Conservation (phyloP, 805 yeast species). For the Myxozyma sirexii region DNA sequence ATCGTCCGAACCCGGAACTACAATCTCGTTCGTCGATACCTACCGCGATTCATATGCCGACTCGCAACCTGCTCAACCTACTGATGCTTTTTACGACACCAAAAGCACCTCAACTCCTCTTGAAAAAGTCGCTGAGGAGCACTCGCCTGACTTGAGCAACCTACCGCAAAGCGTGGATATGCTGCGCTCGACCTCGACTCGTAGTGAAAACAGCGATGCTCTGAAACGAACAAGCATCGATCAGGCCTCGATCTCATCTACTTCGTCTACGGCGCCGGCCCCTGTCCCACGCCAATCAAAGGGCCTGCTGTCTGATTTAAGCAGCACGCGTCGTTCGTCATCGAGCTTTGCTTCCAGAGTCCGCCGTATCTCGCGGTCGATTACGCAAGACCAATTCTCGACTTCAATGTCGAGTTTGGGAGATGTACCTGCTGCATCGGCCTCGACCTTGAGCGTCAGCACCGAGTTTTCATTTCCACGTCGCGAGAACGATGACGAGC, state of each 20-base stretch:
- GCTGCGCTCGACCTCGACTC: background rate
- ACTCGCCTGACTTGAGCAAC: background rate
- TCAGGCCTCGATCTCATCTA: constrained; percentile 3
- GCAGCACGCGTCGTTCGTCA: constrained; percentile 14
- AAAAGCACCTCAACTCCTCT: background rate
- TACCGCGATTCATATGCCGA: background rate
- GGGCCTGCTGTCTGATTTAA: constrained; percentile 24
- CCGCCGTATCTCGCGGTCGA: constrained; percentile 32
- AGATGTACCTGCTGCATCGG: background rate
- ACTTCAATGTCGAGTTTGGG: background rate
- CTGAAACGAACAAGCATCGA: background rate
- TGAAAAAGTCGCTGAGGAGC: background rate
- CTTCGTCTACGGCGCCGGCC: constrained; percentile 4
- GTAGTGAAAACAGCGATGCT: background rate
- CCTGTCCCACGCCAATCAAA: constrained; percentile 17
- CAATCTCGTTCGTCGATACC: constrained; percentile 11
- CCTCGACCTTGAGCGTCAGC: background rate
- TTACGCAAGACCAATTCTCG: constrained; percentile 12
- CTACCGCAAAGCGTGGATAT: background rate
- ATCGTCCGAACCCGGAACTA: background rate
- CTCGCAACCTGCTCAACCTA: background rate
- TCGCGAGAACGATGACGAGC: background rate
- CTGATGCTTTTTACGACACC: no score
- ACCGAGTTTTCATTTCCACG: constrained; percentile 19
- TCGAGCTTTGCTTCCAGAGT: constrained; percentile 22